Conservation (phyloP, 1,284 basidiomycete species). For the Coniferiporia sulphurascens region DNA sequence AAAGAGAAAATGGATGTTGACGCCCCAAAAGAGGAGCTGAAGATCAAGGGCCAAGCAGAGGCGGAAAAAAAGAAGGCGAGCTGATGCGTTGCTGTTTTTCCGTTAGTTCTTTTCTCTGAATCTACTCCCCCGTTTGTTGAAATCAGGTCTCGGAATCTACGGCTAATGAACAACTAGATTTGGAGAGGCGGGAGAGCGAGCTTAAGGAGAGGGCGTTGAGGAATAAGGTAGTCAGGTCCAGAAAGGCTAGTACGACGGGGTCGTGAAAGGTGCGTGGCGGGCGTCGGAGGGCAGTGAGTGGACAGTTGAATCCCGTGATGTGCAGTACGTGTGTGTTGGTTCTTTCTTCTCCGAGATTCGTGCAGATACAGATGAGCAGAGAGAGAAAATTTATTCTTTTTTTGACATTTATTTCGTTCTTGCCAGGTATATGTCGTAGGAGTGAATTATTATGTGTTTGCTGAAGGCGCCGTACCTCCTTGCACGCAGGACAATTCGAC, state of each 20-base stretch:
- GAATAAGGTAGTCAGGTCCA: conserved; percentile 71
- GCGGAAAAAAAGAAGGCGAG: conserved; percentile 41
- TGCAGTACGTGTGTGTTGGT: conserved; percentile 1
- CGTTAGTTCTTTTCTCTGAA: conserved; percentile 5
- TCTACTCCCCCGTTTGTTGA: conserved; percentile 10
- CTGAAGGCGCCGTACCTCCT: background rate
- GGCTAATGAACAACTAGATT: conserved; percentile 30
- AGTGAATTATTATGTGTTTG: background rate
- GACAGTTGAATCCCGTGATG: background rate
- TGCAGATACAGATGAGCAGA: background rate
- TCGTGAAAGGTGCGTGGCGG: background rate
- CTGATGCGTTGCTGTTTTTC: conserved; percentile 19
- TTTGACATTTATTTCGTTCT: background rate
- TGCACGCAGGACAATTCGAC: too few relatives aligned
- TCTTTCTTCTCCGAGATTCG: background rate
- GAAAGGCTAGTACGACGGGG: conserved; percentile 39
- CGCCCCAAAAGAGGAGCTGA: conserved; percentile 44
- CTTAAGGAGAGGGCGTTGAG: conserved; percentile 73
- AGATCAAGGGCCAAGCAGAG: conserved; percentile 69
- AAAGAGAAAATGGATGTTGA: background rate
- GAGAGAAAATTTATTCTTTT: background rate
- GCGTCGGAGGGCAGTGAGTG: background rate
- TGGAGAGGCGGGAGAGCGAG: conserved; percentile 65
- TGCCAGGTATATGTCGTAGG: conserved; percentile 2
- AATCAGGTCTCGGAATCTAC: background rate